Evolutionary conservation across 805 yeast genomes (phyloP), one percentile per base, ranked within the genome.

Genomic region (Jamesozyma lodderae): DNA sequence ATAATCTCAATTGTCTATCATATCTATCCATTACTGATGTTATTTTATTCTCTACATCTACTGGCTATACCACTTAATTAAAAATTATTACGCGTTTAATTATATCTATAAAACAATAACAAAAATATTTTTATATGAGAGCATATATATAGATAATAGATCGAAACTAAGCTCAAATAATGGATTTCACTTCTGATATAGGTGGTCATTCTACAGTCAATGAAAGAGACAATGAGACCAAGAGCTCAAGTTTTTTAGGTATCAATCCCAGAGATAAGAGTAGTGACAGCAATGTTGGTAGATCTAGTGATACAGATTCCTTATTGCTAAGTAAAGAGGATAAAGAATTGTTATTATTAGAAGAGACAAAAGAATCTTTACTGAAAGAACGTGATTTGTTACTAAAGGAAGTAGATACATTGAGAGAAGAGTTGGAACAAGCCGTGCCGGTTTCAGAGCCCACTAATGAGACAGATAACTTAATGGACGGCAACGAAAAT

Each of bases 1-100:
- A 90, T 13, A 90, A 63, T 26, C 96, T 71, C 41, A 90, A 63
- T 55, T 90, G 97, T 27, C 98, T 70, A 58, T 88, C 96, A 54
- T 84, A 87, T 43, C 77, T 77, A 35, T 67, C 66, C 49, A 52
- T 52, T n/a, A 10, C 28, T 19, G 11, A 6, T 25, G 9, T 25
- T 25, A 8, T 25, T 25, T 25, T 25, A 8, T 25, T 25, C 10
- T 22, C 24, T n/a, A n/a, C n/a, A n/a, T n/a, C n/a, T n/a, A n/a
- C n/a, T n/a, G n/a, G n/a, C n/a, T n/a, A n/a, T n/a, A n/a, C n/a
- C n/a, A n/a, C n/a, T n/a, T n/a, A n/a, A n/a, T n/a, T n/a, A n/a
- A n/a, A n/a, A n/a, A n/a, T n/a, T n/a, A n/a, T n/a, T n/a, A n/a
- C n/a, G n/a, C n/a, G n/a, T n/a, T n/a, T n/a, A n/a, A n/a, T n/a